phyloP scores from a whole-genome alignment of 2,329 filamentous ascomycete genomes.

The Myriosclerotinia scirpicola region DNA sequence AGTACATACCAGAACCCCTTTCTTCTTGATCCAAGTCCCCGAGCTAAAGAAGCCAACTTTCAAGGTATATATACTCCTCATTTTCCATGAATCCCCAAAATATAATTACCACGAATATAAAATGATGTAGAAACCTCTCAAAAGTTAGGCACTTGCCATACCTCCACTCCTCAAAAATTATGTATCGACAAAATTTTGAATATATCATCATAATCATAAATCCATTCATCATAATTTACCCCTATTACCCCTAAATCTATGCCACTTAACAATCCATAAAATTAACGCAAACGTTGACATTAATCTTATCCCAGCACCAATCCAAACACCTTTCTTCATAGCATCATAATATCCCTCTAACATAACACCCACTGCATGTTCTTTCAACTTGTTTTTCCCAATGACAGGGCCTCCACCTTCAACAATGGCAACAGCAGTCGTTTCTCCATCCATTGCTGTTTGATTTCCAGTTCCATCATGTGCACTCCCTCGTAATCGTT shows the following conservation, averaged over 20 bases:
- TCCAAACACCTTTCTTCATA: slow-evolving; percentile 36
- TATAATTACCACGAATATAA: not conserved
- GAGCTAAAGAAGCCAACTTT: not conserved
- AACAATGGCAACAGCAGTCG: slow-evolving; percentile 31
- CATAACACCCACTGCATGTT: slow-evolving; percentile 38
- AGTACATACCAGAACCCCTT: not conserved
- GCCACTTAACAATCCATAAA: slow-evolving; percentile 19
- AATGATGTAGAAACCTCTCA: not conserved
- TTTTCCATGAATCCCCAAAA: not conserved
- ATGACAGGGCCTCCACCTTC: slow-evolving; percentile 27
- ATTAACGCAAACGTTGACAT: slow-evolving; percentile 22
- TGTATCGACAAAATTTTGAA: not conserved
- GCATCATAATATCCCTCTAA: slow-evolving; percentile 41
- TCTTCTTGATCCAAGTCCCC: not conserved
- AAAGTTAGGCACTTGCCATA: slow-evolving; percentile 1
- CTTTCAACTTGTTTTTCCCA: slow-evolving; percentile 29
- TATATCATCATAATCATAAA: slow-evolving; percentile 5
- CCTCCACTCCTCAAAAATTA: not conserved
- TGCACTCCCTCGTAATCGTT: slow-evolving; percentile 32
- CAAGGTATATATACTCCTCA: not conserved
- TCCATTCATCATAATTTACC: slow-evolving; percentile 6
- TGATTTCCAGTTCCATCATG: slow-evolving; percentile 35
- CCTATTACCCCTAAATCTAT: slow-evolving; percentile 13
- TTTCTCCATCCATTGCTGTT: slow-evolving; percentile 37
- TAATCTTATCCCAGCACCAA: slow-evolving; percentile 32